Conservation (phyloP, 495 filamentous ascomycete genomes). For the Neurospora sp. region DNA sequence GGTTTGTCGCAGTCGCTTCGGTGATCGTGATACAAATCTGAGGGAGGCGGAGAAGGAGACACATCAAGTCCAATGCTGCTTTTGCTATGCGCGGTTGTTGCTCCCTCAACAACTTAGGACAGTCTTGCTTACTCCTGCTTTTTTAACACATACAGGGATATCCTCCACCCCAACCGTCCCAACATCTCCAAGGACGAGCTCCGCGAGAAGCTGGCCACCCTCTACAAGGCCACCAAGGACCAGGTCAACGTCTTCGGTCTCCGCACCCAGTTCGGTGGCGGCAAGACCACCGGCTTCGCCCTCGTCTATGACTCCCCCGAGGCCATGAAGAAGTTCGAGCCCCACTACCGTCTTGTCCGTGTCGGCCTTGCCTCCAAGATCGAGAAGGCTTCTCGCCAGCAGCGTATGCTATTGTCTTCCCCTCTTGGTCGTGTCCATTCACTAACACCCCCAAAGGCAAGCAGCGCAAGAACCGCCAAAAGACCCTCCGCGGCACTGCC, state of each 20-base stretch:
- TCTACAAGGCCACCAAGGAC: slow-evolving; percentile 97
- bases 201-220: slow-evolving; percentile 81
- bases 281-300: slow-evolving; percentile 98
- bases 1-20: neutral
- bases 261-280: slow-evolving; percentile 97
- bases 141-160: slow-evolving; percentile 54
- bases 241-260: slow-evolving; percentile 96
- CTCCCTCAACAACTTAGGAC: neutral
- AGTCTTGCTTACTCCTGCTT: slow-evolving; percentile 5
- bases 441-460: slow-evolving; percentile 60
- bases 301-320: slow-evolving; percentile 96
- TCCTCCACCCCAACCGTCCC: slow-evolving; percentile 96
- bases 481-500: slow-evolving; percentile 93
- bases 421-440: too few species aligned
- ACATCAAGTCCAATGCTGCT: neutral
- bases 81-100: neutral
- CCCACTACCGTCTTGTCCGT: slow-evolving; percentile 89
- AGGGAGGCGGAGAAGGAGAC: neutral
- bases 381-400: slow-evolving; percentile 93
- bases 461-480: slow-evolving; percentile 99
- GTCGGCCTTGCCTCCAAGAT: slow-evolving; percentile 84
- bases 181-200: slow-evolving; percentile 99
- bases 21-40: neutral
- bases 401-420: slow-evolving; percentile 57
- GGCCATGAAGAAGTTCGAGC: slow-evolving; percentile 99